Conservation (phyloP, 139 green algal genomes). For the Chlamydomonas sp. region DNA sequence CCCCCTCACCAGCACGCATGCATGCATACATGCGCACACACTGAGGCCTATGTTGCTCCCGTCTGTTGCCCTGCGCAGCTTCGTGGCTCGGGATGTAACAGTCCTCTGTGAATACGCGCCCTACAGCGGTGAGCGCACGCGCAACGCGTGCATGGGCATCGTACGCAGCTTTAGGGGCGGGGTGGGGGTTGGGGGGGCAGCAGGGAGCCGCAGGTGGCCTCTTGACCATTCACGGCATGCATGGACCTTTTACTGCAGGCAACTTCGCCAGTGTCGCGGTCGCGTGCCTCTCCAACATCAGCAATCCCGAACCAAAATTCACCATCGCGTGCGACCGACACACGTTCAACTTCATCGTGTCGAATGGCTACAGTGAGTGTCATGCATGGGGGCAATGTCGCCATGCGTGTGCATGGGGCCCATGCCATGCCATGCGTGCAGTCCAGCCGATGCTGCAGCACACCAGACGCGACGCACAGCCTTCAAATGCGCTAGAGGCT, state of each 20-base stretch:
- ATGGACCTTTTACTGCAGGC: no score
- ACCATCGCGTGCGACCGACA: conserved; percentile 69
- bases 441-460: no score
- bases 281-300: conserved; percentile 70
- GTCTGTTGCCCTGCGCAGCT: conserved; percentile 58
- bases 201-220: no score
- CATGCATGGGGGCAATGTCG: no score
- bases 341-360: conserved; percentile 80
- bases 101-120: conserved; percentile 86
- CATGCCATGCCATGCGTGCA: no score
- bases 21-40: neutral
- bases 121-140: conserved; percentile 41
- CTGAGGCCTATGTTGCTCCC: neutral
- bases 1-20: no score
- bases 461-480: no score
- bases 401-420: no score
- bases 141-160: neutral
- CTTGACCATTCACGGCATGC: neutral
- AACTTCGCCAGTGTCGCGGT: conserved; percentile 89
- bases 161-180: neutral
- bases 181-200: neutral
- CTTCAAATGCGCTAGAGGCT: no score
- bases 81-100: conserved; percentile 57
- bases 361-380: conserved; percentile 56
- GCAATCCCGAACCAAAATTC: conserved; percentile 54